Base-by-base conservation (phyloP, 805 yeast species). In the Cyberlindnera japonica region DNA sequence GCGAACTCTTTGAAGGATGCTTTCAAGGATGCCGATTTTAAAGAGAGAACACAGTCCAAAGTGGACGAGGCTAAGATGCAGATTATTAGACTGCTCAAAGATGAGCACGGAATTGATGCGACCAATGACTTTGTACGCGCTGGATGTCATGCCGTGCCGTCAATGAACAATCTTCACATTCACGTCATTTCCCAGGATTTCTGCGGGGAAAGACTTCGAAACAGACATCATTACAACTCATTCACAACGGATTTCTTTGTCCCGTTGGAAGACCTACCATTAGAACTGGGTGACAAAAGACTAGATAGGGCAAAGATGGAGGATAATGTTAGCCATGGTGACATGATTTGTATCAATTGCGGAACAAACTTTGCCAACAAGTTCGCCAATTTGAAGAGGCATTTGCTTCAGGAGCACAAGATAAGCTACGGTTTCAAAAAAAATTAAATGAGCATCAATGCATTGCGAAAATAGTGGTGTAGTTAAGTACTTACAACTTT, bases 61-160 rank as follows among this genome's bases (percentile, higher is more conserved):
- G 28, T 49, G 26, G 20, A 51, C 28, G 50, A 59, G 2, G 43
- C 40, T 3, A 33, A 15, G 24, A 23, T 29, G 10, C 44, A 39
- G 14, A 41, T 41, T 7, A 19, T 19, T 12, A 3, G 4, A 8
- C 24, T 14, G 4, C 43, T 54, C 9, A 40, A 47, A 9, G 46
- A 43, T 0, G 40, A 50, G 13, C 25, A 37, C 13, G 52, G 55
- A 6, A 45, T 50, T n/a, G 32, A 32, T 3, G 59, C 60, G 35
- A 28, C 49, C 4, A 46, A 47, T 6, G 37, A 46, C 2, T 58
- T 58, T 26, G 64, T 83, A 8, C 63, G 65, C 44, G 72, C 71
- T 8, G 91, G 95, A 1, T 70, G 84, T 19, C 95, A 86, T 59
- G 60, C 83, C 5, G 71, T 71, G 2, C 95, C 95, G 3, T 80